Base-by-base conservation (phyloP, 75 land plant species). In the Chamaecyparis obtusa region DNA sequence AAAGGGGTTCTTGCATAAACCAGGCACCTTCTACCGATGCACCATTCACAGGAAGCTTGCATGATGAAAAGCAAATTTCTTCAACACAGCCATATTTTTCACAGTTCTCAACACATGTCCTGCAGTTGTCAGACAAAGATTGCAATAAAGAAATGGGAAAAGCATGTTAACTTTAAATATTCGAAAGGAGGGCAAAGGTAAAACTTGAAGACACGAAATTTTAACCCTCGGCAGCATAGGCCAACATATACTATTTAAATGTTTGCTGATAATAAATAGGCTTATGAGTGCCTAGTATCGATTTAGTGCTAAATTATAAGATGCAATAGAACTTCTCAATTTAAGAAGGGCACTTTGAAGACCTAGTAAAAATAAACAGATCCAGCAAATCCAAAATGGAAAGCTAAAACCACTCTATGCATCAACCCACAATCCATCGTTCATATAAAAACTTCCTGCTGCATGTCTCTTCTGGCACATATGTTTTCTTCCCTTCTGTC, bases 21-120 rank as follows among this genome's bases (percentile, higher is more conserved):
- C 93, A 92, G 33, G 88, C 90, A 78, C 87, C 90, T 83, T 92
- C 88, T 56, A 84, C 83, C 37, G 89, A 82, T 56, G 85, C 89
- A 27, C 89, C 95, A 89, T 92, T 88, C 56, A 95, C 91, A 35
- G 91, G 92, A 49, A 93, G 84, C 72, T 92, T 90, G 88, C 99
- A 98, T 72, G 90, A 88, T 36, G 89, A 90, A 74, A 95, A 95
- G 86, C 96, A 98, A 51, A 32, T 88, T 13, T 88, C 93, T 76
- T 89, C 94, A 16, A 95, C 91, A 86, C 95, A 94, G 24, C 99
- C 99, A 79, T 89, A 92, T 83, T 88, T 92, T 87, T 95, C 94
- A 91, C 99, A 98, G 24, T 91, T 87, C 39, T 93, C 93, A 13
- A 97, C 87, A 87, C 99, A 98, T 56, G 82, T 54, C 89, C 99